Percentiles rank a stretch among this genome's conserved stretches.
Conservation (phyloP, 345 rosid species). For the Populus euphratica region DNA sequence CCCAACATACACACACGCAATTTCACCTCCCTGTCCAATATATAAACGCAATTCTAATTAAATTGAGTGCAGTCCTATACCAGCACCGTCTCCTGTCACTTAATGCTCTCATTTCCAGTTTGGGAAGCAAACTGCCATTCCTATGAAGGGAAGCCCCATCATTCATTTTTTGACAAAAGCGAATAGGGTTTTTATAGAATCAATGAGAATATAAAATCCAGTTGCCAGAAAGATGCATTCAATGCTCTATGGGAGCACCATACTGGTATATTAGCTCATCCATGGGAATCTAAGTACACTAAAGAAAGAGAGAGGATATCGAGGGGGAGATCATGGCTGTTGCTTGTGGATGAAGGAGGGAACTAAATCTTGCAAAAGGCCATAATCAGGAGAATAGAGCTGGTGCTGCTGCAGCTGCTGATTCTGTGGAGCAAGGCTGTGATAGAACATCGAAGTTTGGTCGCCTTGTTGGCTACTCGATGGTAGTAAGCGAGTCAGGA, state of each 20-base stretch:
- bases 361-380: constrained; percentile 33
- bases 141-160: not conserved
- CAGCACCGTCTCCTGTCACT: not conserved
- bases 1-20: too few relatives aligned
- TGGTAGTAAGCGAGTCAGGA: constrained; percentile 21
- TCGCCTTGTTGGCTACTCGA: constrained; percentile 6
- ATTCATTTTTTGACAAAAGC: not conserved
- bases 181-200: not conserved
- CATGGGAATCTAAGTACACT: not conserved
- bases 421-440: constrained; percentile 3
- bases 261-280: not conserved
- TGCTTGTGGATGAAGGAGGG: constrained; percentile 27
- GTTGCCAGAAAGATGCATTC: not conserved
- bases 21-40: too few relatives aligned
- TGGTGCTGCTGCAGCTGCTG: constrained; percentile 24
- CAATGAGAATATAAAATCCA: not conserved
- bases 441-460: constrained; percentile 13
- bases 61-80: not conserved
- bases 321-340: constrained; percentile 20
- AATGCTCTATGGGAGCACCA: not conserved
- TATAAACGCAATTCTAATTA: not conserved
- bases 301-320: not conserved
- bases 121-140: not conserved
- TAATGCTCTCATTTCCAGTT: not conserved
- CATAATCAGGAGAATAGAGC: constrained; percentile 21